phyloP scores from a whole-genome alignment of 2,329 filamentous ascomycete genomes.

The Colletotrichum higginsianum region DNA sequence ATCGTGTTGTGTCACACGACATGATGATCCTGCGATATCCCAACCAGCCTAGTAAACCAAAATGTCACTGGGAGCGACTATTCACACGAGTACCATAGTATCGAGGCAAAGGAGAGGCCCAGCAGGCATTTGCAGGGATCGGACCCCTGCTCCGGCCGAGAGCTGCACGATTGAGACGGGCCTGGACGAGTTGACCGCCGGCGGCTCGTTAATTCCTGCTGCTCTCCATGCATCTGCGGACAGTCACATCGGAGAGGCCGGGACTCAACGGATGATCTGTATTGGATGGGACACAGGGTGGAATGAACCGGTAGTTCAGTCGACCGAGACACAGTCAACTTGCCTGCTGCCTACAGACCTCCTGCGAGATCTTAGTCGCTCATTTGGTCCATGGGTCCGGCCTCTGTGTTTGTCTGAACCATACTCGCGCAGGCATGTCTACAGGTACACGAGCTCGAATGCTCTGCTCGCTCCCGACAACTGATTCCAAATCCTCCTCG shows the following conservation, averaged over 20 bases:
- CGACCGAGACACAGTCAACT: conserved; percentile 35
- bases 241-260: conserved; percentile 1
- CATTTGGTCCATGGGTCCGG: conserved; percentile 12
- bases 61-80: conserved; percentile 2
- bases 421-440: not conserved
- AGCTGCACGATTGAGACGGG: conserved; percentile 9
- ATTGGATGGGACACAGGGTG: conserved; percentile 13
- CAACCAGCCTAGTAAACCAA: not conserved
- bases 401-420: not conserved
- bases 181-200: not conserved
- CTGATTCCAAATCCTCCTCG: conserved; percentile 29
- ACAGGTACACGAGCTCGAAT: not conserved
- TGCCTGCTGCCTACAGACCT: conserved; percentile 1
- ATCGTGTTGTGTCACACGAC: conserved; percentile 2
- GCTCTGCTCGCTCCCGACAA: conserved; percentile 2
- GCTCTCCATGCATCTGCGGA: conserved; percentile 9
- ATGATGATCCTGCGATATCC: not conserved
- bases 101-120: not conserved
- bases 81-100: not conserved
- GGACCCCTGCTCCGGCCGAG: conserved; percentile 34
- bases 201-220: conserved; percentile 2
- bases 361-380: conserved; percentile 14
- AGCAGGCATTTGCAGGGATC: conserved; percentile 12
- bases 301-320: conserved; percentile 23
- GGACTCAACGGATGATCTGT: conserved; percentile 8